Base-by-base conservation (phyloP, 2,329 filamentous ascomycete species). In the Parascedosporium putredinis region DNA sequence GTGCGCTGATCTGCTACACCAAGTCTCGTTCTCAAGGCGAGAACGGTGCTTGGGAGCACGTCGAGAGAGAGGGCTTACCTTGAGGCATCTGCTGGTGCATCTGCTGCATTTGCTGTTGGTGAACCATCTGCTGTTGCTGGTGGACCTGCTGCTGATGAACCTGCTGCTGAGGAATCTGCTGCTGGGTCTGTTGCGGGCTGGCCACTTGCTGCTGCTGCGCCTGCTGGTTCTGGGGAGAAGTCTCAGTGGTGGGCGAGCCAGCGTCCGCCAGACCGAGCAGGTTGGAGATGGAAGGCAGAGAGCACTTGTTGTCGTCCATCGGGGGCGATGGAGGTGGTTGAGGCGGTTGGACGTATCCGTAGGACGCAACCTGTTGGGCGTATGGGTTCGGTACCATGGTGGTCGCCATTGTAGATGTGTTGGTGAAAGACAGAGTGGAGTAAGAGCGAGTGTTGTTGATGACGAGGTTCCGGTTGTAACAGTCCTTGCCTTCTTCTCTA, bases 221-320 rank as follows among this genome's bases (percentile, higher is more conserved):
- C 54, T 62, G 66, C 50, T 66, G 64, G 48, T 67, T 64, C 62
- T 73, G 67, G 60, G 73, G 67, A 27, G 72, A 72, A n/a, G 73
- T 67, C 68, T 82, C 71, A 64, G 71, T 72, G 16, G 75, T 74
- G 47, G 73, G 71, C 33, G 75, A 79, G 58, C 75, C 83, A 58
- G 81, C 81, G 66, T 93, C 87, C 49, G 88, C 87, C 60, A 91
- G 78, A 54, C 86, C 85, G 47, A 97, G 75, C 51, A 97, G 76
- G 65, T 88, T 91, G 33, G 89, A 95, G 65, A 97, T 96, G 34
- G 91, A 95, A 18, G 91, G 91, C 51, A 97, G 73, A 47, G 89
- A 95, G 61, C 86, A 93, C 69, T 84, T 90, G 57, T 81, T 72
- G 60, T 88, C 84, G 59, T 89, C 85, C 63, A 86, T 81, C 40